Evolutionary conservation across 2,329 filamentous ascomycete species (phyloP), one percentile per base, ranked within the genome.

Genomic region (Sclerotinia spermophila): DNA sequence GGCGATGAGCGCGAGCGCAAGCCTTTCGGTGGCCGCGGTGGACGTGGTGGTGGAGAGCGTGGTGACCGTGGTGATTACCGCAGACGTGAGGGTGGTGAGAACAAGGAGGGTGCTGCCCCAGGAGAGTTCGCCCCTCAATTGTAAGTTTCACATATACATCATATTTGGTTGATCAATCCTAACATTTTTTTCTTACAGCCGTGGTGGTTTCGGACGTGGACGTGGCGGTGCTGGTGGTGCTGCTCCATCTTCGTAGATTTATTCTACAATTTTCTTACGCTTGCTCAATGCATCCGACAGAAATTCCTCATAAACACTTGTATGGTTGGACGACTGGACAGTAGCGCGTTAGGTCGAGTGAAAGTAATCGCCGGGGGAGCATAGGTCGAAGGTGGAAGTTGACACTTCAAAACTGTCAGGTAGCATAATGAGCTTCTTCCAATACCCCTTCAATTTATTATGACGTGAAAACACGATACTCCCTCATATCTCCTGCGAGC

Each of bases 51-150:
- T 81, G 86, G 86, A 76, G 87, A 87, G 80, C 82, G 87, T 77
- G 84, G 84, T 78, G 88, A 89, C 80, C 91, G 94, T 84, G 94
- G 94, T 82, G 92, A 92, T 82, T 97, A 97, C 90, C 88, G 94
- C 84, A 90, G 94, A 84, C 92, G 94, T 81, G 93, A 96, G 81
- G 90, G 89, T 84, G 91, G 90, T 69, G 71, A 72, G 71, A 45
- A 38, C 83, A 96, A 96, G 90, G 93, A 97, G 86, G 93, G 93
- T 81, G 92, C 90, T 87, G 92, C 93, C 82, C 92, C 93, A 81
- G 92, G 92, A 85, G 92, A 94, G 84, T 97, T 96, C 84, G 90
- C 91, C 85, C 94, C 94, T 82, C 89, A 91, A 83, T 97, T 97
- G 90, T 91, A 84, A 89, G 88, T 84, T 79, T 73, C 70, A 24